A percentile compares a stretch with the other conserved stretches of the same genome.
phyloP scores from a whole-genome alignment of 2,329 filamentous ascomycete genomes.

The Chaetomiaceae sp. region DNA sequence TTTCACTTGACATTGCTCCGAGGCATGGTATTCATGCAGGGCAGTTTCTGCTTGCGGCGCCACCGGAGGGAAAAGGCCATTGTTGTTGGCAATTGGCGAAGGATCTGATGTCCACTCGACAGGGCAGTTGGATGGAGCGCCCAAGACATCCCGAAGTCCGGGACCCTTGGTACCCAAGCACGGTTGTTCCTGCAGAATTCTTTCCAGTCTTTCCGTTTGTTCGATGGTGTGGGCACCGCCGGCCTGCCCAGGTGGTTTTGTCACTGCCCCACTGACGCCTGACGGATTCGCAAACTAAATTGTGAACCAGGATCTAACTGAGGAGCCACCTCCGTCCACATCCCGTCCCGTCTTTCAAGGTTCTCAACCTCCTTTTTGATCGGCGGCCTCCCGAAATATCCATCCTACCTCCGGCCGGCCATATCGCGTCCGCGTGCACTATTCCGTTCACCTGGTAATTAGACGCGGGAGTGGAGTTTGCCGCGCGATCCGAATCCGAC shows the following conservation, averaged over 20 bases:
- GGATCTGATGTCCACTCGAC: background rate
- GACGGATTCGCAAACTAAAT: background rate
- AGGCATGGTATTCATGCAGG: conserved; percentile 7
- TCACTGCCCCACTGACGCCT: conserved; percentile 5
- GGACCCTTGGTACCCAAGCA: background rate
- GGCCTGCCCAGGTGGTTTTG: background rate
- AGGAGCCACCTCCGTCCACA: too few species aligned
- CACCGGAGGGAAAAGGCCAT: background rate
- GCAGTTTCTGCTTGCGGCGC: conserved; percentile 1
- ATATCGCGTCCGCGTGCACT: too few species aligned
- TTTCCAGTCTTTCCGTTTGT: background rate
- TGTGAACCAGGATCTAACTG: background rate
- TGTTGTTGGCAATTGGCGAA: background rate
- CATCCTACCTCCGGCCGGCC: background rate
- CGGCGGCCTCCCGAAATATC: conserved; percentile 1
- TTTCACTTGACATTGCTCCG: too few species aligned
- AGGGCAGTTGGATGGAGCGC: background rate
- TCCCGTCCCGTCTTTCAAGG: background rate
- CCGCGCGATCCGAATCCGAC: background rate
- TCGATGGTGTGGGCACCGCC: background rate
- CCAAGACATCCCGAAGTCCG: conserved; percentile 1
- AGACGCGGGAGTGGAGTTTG: background rate
- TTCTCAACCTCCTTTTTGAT: background rate
- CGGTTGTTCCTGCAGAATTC: conserved; percentile 9
- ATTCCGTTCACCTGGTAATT: too few species aligned